These are phyloP conservation scores for Starmerella sirachaensis DNA, from an alignment of 805 yeast genomes.

Conservation along the genomic window DNA sequence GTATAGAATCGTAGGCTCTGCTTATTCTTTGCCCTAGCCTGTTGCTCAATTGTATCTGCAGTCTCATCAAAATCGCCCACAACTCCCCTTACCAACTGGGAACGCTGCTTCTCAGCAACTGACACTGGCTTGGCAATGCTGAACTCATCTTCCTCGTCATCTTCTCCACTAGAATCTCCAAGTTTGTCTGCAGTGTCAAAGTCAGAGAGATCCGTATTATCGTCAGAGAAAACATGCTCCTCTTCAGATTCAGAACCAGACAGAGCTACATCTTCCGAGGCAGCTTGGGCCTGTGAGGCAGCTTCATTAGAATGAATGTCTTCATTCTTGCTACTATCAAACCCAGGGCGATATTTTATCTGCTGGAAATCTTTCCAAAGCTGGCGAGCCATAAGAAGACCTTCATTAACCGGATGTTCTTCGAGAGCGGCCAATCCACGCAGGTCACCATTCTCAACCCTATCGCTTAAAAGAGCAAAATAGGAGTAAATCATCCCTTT, in stretches of 20 bases:
- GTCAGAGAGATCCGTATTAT: neutral
- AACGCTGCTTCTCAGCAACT: constrained; percentile 17
- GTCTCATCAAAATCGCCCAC: constrained; percentile 54
- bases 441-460: constrained; percentile 40
- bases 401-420: constrained; percentile 82
- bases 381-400: constrained; percentile 68
- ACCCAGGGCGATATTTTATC: constrained; percentile 4
- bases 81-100: constrained; percentile 2
- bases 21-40: constrained; percentile 54
- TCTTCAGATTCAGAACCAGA: neutral
- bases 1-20: constrained; percentile 87
- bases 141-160: constrained; percentile 17
- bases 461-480: constrained; percentile 58
- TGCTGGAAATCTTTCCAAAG: constrained; percentile 76
- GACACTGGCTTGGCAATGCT: constrained; percentile 13
- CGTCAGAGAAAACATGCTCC: neutral
- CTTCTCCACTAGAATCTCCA: constrained; percentile 9
- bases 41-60: constrained; percentile 64
- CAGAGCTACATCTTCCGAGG: neutral
- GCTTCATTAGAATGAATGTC: neutral
- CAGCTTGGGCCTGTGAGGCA: no score
- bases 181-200: constrained; percentile 6
- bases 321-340: neutral
- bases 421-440: constrained; percentile 40
- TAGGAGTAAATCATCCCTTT: constrained; percentile 68